Evolutionary conservation across 352 stramenopile genomes (phyloP).

Genomic region (Bremia lactucae): DNA sequence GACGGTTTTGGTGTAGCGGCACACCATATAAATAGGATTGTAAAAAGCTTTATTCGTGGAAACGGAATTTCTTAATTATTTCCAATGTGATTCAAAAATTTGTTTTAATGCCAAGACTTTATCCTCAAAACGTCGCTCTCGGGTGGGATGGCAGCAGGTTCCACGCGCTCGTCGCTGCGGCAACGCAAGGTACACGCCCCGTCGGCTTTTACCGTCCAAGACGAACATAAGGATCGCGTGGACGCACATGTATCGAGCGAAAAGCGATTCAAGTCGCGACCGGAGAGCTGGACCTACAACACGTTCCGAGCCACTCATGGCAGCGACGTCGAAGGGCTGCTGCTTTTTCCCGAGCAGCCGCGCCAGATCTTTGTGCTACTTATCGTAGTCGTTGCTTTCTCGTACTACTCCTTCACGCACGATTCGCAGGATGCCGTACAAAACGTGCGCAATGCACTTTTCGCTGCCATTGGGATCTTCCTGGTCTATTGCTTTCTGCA

Average conservation of each 20-base stretch:
- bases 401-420: conserved; percentile 77
- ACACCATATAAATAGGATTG: no score
- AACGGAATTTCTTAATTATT: no score
- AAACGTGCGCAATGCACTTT: conserved; percentile 56
- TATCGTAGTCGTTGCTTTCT: conserved; percentile 44
- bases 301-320: conserved; percentile 50
- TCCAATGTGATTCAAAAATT: no score
- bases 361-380: conserved; percentile 67
- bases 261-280: conserved; percentile 15
- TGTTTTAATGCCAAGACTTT: no score
- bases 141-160: no score
- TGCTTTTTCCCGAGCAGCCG: conserved; percentile 72
- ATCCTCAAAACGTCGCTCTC: no score
- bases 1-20: no score
- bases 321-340: conserved; percentile 45
- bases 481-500: conserved; percentile 82
- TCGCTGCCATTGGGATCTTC: conserved; percentile 63
- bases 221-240: no score
- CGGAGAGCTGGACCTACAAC: conserved; percentile 31
- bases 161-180: conserved; percentile 2
- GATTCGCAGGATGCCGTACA: conserved; percentile 52
- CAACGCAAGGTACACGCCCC: conserved; percentile 11
- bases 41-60: no score
- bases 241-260: no score
- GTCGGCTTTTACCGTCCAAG: conserved; percentile 1